Conservation (phyloP, 2,329 filamentous ascomycete genomes). For the Penicillium janthinellum region DNA sequence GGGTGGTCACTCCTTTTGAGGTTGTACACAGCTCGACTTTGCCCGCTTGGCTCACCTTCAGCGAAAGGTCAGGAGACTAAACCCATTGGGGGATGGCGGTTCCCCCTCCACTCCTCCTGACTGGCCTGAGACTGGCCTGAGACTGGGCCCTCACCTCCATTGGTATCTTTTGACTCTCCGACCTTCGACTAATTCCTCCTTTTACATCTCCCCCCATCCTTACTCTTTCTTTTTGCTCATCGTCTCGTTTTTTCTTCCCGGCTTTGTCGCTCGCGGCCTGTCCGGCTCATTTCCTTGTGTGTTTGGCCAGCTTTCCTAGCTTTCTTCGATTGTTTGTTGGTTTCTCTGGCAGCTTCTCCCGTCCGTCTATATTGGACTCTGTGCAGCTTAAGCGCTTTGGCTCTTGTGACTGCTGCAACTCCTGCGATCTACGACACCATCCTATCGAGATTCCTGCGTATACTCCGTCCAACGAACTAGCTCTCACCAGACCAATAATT, state of each 20-base stretch:
- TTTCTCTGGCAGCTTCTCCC: constrained; percentile 16
- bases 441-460: neutral
- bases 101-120: constrained; percentile 21
- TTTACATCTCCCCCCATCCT: constrained; percentile 13
- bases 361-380: constrained; percentile 22
- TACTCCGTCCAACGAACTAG: neutral
- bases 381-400: constrained; percentile 12
- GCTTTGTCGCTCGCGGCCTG: constrained; percentile 32
- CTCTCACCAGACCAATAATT: neutral
- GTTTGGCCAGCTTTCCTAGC: constrained; percentile 21
- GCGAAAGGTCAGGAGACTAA: constrained; percentile 14
- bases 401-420: constrained; percentile 15
- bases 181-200: constrained; percentile 1
- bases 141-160: neutral
- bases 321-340: constrained; percentile 15
- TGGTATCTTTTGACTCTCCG: neutral
- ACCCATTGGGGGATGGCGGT: constrained; percentile 22
- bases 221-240: constrained; percentile 23
- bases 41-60: neutral
- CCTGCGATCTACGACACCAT: constrained; percentile 4
- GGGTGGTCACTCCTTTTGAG: constrained; percentile 12
- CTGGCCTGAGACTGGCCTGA: neutral
- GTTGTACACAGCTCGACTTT: constrained; percentile 20
- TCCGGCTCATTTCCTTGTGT: constrained; percentile 17
- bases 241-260: constrained; percentile 24